Conservation (phyloP, 176 grass and related monocot species). For the Carex parvula region DNA sequence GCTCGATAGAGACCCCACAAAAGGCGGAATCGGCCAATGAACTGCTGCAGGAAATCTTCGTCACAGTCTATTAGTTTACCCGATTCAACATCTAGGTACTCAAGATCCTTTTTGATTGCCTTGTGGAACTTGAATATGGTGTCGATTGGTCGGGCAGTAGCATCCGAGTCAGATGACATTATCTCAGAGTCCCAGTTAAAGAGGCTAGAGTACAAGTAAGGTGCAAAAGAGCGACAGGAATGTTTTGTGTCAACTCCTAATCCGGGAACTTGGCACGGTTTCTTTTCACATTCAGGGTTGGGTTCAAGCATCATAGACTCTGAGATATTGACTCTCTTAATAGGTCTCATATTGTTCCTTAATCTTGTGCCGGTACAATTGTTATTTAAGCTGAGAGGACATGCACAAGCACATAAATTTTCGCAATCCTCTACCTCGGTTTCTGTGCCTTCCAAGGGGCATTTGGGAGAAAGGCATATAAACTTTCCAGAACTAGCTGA, state of each 20-base stretch:
- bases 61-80: constrained; percentile 83
- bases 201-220: constrained; percentile 83
- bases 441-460: constrained; percentile 35
- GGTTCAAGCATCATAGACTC: constrained; percentile 32
- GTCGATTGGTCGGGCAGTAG: constrained; percentile 80
- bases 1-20: constrained; percentile 94
- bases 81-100: constrained; percentile 90
- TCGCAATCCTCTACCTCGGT: constrained; percentile 46
- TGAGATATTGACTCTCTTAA: constrained; percentile 35
- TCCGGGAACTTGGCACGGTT: constrained; percentile 73
- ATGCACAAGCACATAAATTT: constrained; percentile 58
- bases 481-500: constrained; percentile 64
- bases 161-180: constrained; percentile 43
- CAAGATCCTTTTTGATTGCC: constrained; percentile 92
- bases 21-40: constrained; percentile 90
- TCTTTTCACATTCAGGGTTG: constrained; percentile 43
- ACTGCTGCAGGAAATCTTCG: constrained; percentile 62
- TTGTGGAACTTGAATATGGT: constrained; percentile 99
- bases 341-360: constrained; percentile 44
- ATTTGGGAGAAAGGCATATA: constrained; percentile 60
- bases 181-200: constrained; percentile 78
- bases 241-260: constrained; percentile 68
- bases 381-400: constrained; percentile 32
- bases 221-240: constrained; percentile 50
- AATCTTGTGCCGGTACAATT: constrained; percentile 31